Evolutionary conservation across 2,329 filamentous ascomycete species (phyloP).

Genomic region (Bipolaris gigantea): DNA sequence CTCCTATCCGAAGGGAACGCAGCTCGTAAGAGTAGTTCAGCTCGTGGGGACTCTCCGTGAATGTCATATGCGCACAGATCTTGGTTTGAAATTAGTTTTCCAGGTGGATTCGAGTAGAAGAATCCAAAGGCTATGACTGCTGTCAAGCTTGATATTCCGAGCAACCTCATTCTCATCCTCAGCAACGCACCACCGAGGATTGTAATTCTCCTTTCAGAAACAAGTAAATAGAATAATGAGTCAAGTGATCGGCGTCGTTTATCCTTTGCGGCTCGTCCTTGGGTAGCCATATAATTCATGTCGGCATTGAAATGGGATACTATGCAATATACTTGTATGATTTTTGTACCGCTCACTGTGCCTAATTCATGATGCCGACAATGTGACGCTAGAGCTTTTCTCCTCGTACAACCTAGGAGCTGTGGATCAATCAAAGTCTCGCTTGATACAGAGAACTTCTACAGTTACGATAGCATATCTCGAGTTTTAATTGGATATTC

Average conservation of each 20-base stretch:
- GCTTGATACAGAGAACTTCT: no score
- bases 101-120: neutral
- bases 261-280: neutral
- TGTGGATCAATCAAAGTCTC: no score
- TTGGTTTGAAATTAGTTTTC: neutral
- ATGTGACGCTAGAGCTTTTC: neutral
- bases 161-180: neutral
- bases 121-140: neutral
- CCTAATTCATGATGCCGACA: neutral
- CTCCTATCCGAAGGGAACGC: slow-evolving; percentile 17
- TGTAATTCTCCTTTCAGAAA: neutral
- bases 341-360: neutral
- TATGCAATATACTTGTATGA: neutral
- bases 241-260: neutral
- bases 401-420: neutral
- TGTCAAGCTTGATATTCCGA: neutral
- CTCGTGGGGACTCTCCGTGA: neutral
- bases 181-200: neutral
- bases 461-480: no score
- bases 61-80: neutral
- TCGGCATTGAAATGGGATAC: neutral
- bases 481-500: no score
- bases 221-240: neutral
- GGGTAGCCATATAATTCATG: neutral
- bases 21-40: slow-evolving; percentile 15